Base-by-base conservation (phyloP, 495 filamentous ascomycete species). In the Ramalina intermedia region DNA sequence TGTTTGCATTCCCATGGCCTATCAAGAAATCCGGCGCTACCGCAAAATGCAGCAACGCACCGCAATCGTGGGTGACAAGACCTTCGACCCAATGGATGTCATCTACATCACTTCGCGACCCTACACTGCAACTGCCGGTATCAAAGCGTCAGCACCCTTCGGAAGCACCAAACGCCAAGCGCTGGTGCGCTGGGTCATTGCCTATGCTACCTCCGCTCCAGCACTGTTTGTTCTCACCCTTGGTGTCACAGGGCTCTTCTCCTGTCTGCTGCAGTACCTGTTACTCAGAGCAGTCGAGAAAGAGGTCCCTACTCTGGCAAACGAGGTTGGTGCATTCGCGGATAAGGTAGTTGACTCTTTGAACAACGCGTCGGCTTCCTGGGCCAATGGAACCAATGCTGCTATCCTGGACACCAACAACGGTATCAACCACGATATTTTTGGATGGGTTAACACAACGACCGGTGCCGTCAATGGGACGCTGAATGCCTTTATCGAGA, bases 151-250 rank as follows among this genome's bases (percentile, higher is more conserved):
- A n/a, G 70, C 70, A 13, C 68, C 66, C n/a, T 82, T 90, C 64
- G 75, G 70, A 49, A 76, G 75, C 43, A 73, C 72, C 37, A 82
- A 80, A 50, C 72, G 76, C 24, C 81, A 85, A 55, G 74, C 81
- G 16, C 66, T 93, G 11, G 72, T 79, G 2, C 79, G 91, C 26
- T 98, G 91, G 91, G 75, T 76, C 29, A 69, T 94, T 45, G 83
- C 89, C 14, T 98, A 98, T 60, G 76, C 75, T 14, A 96, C 91
- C 1, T 84, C 89, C 4, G 61, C 82, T 0, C 80, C 88, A 0
- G 93, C 90, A 4, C 69, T 98, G 13, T 86, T 98, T 57, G 77
- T 98, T 5, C 76, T 96, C 1, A 81, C 82, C 11, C 78, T 98
- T 21, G 91, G 80, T 21, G 35, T 96, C 2, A 87, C 91, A 0